These are phyloP conservation scores for Iberis pinnata DNA, from an alignment of 345 rosid species.

Conservation along the genomic window DNA sequence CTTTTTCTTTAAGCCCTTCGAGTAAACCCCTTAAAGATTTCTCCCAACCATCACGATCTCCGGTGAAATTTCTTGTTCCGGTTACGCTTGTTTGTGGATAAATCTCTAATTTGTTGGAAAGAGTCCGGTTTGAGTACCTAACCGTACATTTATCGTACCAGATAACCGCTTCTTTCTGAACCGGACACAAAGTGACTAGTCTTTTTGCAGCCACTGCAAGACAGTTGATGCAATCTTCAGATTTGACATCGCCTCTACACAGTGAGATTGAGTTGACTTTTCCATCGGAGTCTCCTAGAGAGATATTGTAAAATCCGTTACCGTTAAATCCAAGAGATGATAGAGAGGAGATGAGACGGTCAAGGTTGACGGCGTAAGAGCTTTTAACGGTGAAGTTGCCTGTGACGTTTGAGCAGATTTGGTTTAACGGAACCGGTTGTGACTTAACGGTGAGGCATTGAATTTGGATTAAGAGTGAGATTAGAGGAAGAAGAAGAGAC, in stretches of 20 bases:
- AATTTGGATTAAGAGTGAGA: slow-evolving; percentile 24
- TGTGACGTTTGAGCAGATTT: slow-evolving; percentile 25
- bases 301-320: slow-evolving; percentile 31
- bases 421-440: slow-evolving; percentile 22
- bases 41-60: slow-evolving; percentile 25
- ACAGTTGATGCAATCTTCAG: slow-evolving; percentile 34
- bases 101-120: slow-evolving; percentile 23
- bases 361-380: slow-evolving; percentile 32
- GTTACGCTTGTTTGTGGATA: slow-evolving; percentile 4
- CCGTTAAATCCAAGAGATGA: slow-evolving; percentile 15
- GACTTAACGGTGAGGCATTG: slow-evolving; percentile 18
- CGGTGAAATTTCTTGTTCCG: slow-evolving; percentile 21
- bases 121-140: slow-evolving; percentile 38
- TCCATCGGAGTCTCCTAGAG: slow-evolving; percentile 25
- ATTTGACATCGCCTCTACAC: slow-evolving; percentile 39
- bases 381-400: slow-evolving; percentile 34
- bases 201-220: slow-evolving; percentile 15
- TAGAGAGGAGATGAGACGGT: slow-evolving; percentile 27
- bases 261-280: slow-evolving; percentile 34
- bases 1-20: slow-evolving; percentile 22
- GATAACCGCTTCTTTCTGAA: slow-evolving; percentile 28
- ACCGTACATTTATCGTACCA: slow-evolving; percentile 42
- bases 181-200: slow-evolving; percentile 31
- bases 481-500: slow-evolving; percentile 24
- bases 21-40: slow-evolving; percentile 19